Conservation (phyloP, 768 basidiomycete species). For the Paxillus ammoniavirescens region DNA sequence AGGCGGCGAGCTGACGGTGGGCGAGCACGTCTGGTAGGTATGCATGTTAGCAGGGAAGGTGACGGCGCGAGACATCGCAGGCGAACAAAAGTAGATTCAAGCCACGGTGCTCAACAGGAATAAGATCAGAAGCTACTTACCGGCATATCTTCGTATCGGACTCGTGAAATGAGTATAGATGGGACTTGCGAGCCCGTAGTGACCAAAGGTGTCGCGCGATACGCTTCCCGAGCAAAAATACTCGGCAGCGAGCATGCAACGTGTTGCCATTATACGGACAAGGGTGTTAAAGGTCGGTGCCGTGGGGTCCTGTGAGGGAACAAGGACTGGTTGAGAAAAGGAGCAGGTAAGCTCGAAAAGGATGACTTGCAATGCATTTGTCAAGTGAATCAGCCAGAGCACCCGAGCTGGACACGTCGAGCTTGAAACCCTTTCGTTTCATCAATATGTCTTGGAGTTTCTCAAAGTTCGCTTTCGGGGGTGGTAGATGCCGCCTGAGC, state of each 20-base stretch:
- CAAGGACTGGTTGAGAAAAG: neutral
- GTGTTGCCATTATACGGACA: conserved; percentile 97
- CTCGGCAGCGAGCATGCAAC: conserved; percentile 98
- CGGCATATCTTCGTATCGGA: conserved; percentile 95
- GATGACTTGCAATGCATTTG: conserved; percentile 67
- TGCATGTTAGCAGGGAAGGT: neutral
- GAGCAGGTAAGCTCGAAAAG: conserved; percentile 2
- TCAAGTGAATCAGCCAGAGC: conserved; percentile 89
- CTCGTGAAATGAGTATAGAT: conserved; percentile 99
- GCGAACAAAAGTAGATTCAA: too few species aligned
- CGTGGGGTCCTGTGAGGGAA: conserved; percentile 57
- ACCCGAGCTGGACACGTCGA: conserved; percentile 91
- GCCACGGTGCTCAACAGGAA: neutral
- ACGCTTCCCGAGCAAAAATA: conserved; percentile 98
- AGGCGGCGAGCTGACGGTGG: conserved; percentile 89
- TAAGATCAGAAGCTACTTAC: conserved; percentile 37
- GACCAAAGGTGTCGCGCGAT: conserved; percentile 86
- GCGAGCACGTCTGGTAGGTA: conserved; percentile 75
- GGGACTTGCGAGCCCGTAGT: conserved; percentile 95
- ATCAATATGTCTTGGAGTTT: conserved; percentile 88
- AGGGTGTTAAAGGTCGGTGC: conserved; percentile 95
- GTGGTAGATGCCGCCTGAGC: conserved; percentile 81
- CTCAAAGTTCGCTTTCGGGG: conserved; percentile 92
- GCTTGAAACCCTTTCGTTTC: conserved; percentile 77
- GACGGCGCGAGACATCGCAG: too few species aligned